Evolutionary conservation across 2,329 filamentous ascomycete species (phyloP), one percentile per base, ranked within the genome.

Genomic region (Furcasterigmium sp.): DNA sequence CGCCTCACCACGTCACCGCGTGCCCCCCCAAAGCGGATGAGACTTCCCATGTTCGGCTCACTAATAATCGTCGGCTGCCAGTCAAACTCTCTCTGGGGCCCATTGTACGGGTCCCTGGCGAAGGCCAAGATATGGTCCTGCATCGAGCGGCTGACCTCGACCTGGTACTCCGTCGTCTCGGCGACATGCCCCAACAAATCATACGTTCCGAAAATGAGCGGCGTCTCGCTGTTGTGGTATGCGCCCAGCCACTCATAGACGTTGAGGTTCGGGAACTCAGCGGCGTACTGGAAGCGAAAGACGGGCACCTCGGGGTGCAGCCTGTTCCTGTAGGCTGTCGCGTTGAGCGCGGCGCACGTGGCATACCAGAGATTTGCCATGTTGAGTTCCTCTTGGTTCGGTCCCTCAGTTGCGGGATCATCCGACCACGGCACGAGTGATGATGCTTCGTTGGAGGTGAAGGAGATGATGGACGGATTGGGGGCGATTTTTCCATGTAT

Each of bases 181-280:
- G 51, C 53, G 2, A 56, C 46, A 36, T 49, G 43, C 19, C 52
- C 51, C 38, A 54, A 39, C 15, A 54, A 44, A 4, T 41, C 39
- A 43, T 66, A 62, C 2, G 66, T 68, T 3, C 64, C 66, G 49
- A 69, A 65, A 20, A 62, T 46, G 50, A 68, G 46, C 11, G 63
- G 59, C 18, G 65, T 51, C 39, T 70, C 65, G 7, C 54, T 53
- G 32, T 55, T 57, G 45, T 71, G 68, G 41, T 65, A 71, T 1
- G 66, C 67, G 6, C 67, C 67, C 34, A 70, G 55, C 64, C 66
- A 72, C 2, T 54, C 45, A 19, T 54, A 53, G 0, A 61, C 61
- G 13, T 59, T 58, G 39, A 69, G 58, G 45, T 71, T 70, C 15
- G 62, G 53, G 49, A 67, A 70, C 42, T 64, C 63, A 38, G 65